Evolutionary conservation across 2,329 filamentous ascomycete genomes (phyloP).

Genomic region (Taxawa tesnikishii): DNA sequence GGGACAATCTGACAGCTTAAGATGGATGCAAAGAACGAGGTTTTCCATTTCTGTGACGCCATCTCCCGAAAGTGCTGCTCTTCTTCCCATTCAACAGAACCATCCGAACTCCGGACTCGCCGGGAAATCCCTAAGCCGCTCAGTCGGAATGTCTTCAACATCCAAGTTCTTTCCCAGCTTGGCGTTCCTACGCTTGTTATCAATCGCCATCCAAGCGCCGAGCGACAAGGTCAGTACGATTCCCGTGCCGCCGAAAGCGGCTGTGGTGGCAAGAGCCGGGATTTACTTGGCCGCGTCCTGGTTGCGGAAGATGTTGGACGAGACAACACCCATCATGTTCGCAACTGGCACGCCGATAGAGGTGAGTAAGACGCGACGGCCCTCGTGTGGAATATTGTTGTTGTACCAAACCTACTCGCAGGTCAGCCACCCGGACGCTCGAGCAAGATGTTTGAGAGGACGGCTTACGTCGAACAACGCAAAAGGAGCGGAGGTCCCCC

Average conservation of each 20-base stretch:
- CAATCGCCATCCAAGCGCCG: conserved; percentile 51
- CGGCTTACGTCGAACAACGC: conserved; percentile 54
- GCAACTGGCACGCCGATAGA: conserved; percentile 62
- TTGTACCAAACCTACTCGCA: conserved; percentile 77
- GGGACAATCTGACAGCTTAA: no score
- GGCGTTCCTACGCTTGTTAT: conserved; percentile 50
- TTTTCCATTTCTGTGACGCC: no score
- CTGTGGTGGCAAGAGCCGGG: conserved; percentile 53
- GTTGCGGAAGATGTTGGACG: conserved; percentile 53
- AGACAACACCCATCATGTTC: conserved; percentile 64
- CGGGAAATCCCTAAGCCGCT: conserved; percentile 31
- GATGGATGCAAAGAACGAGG: no score
- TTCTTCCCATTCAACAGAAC: conserved; percentile 23
- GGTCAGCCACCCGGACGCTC: no score
- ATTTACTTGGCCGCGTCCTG: conserved; percentile 55
- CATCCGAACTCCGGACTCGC: conserved; percentile 31
- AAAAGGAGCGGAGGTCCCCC: conserved; percentile 61
- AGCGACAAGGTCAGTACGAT: conserved; percentile 42
- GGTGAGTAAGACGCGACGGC: conserved; percentile 56
- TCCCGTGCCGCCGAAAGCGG: conserved; percentile 50
- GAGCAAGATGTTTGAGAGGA: no score
- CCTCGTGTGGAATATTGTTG: conserved; percentile 72
- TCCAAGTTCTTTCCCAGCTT: conserved; percentile 42
- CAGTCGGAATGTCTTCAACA: conserved; percentile 37
- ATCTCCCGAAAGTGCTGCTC: no score